phyloP scores from a whole-genome alignment of 805 yeast species.

The Saccharomycodes ludwigii region DNA sequence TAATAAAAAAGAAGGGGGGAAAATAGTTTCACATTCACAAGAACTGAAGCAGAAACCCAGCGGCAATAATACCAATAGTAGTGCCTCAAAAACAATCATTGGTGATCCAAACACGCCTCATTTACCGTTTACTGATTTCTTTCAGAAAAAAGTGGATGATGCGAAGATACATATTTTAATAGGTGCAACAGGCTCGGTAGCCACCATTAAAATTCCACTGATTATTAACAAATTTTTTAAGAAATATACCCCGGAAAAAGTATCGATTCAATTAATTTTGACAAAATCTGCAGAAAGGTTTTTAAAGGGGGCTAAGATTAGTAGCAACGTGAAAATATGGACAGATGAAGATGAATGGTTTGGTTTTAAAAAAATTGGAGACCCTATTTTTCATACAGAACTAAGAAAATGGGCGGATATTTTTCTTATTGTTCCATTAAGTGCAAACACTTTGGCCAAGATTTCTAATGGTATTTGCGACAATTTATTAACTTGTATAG shows the following conservation, averaged over 20 bases:
- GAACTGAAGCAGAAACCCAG: background rate
- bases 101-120: conserved; percentile 50
- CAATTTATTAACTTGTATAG: conserved; percentile 58
- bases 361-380: conserved; percentile 40
- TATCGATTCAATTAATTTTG: conserved; percentile 74
- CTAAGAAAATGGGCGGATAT: conserved; percentile 79
- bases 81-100: conserved; percentile 36
- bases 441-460: conserved; percentile 71
- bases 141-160: conserved; percentile 64
- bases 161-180: conserved; percentile 77
- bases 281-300: conserved; percentile 71
- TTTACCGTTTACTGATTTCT: conserved; percentile 62
- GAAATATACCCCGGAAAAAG: conserved; percentile 58
- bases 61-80: conserved; percentile 21
- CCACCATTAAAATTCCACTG: conserved; percentile 84
- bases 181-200: conserved; percentile 95
- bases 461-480: conserved; percentile 68
- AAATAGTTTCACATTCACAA: background rate
- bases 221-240: conserved; percentile 80
- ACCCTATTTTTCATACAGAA: conserved; percentile 69
- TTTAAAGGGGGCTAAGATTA: conserved; percentile 45
- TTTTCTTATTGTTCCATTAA: conserved; percentile 60
- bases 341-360: conserved; percentile 75
- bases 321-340: conserved; percentile 73
- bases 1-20: conserved; percentile 4